Conservation (phyloP, 1,284 basidiomycete species). For the Somion occarium region DNA sequence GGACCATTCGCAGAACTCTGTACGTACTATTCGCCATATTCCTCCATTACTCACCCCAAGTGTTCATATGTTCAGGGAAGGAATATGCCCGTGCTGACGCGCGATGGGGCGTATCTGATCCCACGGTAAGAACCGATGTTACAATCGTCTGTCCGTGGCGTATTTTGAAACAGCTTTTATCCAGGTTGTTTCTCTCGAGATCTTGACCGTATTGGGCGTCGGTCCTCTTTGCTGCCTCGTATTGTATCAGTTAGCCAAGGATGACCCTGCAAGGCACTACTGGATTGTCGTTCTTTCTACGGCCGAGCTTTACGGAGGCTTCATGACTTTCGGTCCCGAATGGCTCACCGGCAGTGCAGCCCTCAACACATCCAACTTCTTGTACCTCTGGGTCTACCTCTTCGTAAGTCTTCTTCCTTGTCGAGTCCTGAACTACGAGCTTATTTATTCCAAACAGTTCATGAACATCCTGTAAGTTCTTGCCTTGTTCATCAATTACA, state of each 20-base stretch:
- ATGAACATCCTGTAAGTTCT: constrained; percentile 70
- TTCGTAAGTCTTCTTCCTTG: constrained; percentile 27
- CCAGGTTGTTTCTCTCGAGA: constrained; percentile 68
- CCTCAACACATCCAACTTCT: constrained; percentile 62
- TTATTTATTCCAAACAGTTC: constrained; percentile 39
- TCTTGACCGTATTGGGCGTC: constrained; percentile 76
- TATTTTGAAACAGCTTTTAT: not conserved
- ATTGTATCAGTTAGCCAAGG: constrained; percentile 53
- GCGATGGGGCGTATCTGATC: constrained; percentile 75
- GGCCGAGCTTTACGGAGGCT: constrained; percentile 75
- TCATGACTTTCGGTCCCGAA: constrained; percentile 84
- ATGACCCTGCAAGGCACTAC: constrained; percentile 69
- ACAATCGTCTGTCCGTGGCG: not conserved
- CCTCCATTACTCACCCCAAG: not conserved
- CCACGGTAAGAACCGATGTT: constrained; percentile 33
- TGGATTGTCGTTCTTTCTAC: constrained; percentile 77
- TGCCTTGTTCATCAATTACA: not conserved
- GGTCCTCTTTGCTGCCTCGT: constrained; percentile 70
- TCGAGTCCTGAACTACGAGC: not conserved
- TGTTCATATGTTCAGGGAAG: constrained; percentile 33
- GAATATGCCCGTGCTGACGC: constrained; percentile 76
- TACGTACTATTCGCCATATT: constrained; percentile 33
- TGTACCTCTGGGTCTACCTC: constrained; percentile 44
- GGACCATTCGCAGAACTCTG: constrained; percentile 76
- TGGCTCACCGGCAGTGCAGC: constrained; percentile 76